Base-by-base conservation (phyloP, 2,329 filamentous ascomycete species). In the Fusarium praegraminearum region DNA sequence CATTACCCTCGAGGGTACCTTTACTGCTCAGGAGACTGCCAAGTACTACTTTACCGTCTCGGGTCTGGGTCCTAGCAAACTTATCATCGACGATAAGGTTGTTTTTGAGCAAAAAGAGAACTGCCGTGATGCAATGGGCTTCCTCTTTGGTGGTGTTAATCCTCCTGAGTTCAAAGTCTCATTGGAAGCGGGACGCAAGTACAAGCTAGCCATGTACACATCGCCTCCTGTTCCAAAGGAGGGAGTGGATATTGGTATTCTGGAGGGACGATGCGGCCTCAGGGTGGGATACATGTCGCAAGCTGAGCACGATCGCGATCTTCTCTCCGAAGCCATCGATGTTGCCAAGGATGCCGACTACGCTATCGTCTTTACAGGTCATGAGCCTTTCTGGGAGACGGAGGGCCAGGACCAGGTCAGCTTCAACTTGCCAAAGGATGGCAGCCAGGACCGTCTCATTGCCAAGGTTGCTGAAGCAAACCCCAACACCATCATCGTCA, bases 391-490 rank as follows among this genome's bases (percentile, higher is more conserved):
- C 61, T 79, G 77, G 78, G 78, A 80, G 70, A 79, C 78, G 0
- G 78, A 92, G 89, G 81, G 83, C 49, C 90, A 90, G 67, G 91
- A 93, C 75, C 87, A 91, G 58, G 90, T 90, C 75, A 92, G 92
- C 76, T 83, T 93, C 47, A 91, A 90, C 20, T 80, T 92, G 1
- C 93, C 91, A 85, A 83, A 76, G 20, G 70, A 77, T 7, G 78
- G 88, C 59, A 85, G 86, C 61, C 90, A 88, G 51, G 89, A 92
- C 58, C 80, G 82, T 7, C 78, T 93, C 33, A 86, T 91, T 70
- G 76, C 81, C 20, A 83, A 84, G 5, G 84, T 91, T 1, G 80
- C 88, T 20, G 82, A 82, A 0, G 86, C 78, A 3, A 91, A 91
- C 73, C 80, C 85, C 1, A 88, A 87, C 40, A 85, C 87, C 11